Conservation (phyloP, 441 rosid species). For the California macrophylla region DNA sequence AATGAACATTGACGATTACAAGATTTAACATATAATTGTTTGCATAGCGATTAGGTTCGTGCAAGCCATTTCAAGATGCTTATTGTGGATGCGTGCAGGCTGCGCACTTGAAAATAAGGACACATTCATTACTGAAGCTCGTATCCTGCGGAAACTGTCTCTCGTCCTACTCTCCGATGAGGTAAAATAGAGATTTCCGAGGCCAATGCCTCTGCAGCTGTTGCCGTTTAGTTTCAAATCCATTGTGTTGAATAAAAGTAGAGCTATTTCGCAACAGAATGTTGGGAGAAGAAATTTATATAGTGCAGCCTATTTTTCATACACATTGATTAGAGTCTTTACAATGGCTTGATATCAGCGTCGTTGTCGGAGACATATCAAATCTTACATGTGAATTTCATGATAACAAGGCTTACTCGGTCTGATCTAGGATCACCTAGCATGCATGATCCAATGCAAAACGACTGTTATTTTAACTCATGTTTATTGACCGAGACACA, state of each 20-base stretch:
- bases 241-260: constrained; percentile 28
- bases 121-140: constrained; percentile 55
- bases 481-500: no score
- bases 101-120: constrained; percentile 61
- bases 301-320: constrained; percentile 4
- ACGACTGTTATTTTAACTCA: no score
- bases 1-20: constrained; percentile 11
- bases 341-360: no score
- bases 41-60: not conserved
- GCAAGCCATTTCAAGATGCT: not conserved
- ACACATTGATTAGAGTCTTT: no score
- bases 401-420: no score
- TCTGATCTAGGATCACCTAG: no score
- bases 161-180: constrained; percentile 60
- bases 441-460: no score
- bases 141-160: constrained; percentile 76
- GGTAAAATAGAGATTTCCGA: no score
- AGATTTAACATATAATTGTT: no score
- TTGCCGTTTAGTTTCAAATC: constrained; percentile 22
- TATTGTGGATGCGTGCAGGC: constrained; percentile 27
- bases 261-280: constrained; percentile 16
- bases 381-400: no score
- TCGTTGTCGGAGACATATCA: no score
- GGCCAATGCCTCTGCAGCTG: constrained; percentile 22
- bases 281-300: constrained; percentile 19